Evolutionary conservation across 176 grass and related monocot genomes (phyloP), one percentile per base, ranked within the genome.

Genomic region (Otatea glauca): DNA sequence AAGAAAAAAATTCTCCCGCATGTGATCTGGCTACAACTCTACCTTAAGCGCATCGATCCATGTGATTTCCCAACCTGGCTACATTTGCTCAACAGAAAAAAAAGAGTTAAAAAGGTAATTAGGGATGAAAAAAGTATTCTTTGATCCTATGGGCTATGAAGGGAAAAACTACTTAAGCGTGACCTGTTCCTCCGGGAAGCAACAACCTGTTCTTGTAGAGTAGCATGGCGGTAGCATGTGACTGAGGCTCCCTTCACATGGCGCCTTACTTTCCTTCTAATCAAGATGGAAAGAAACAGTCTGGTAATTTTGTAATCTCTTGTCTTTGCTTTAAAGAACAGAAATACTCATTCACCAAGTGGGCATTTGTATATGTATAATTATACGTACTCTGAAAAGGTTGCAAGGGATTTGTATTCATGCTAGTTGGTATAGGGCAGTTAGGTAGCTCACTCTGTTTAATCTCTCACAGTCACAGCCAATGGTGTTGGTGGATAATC

Each of bases 181-280:
- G 85, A 87, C 85, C 62, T 91, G 85, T 91, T 87, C 89, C 81
- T 91, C 75, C 43, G 48, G 81, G 69, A 87, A 87, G 81, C 85
- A 91, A 87, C 89, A 87, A 87, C 85, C 85, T 84, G 89, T 84
- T 84, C 70, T 87, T 76, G 85, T 75, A 54, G 85, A 91, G 89
- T 87, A 87, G 73, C 45, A 76, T 75, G 44, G 34, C 9, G 58
- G 44, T 43, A 47, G 74, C 60, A 90, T 91, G 89, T 90, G 84
- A 84, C 23, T 41, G 74, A 79, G 85, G 68, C 69, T 91, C 75
- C 43, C 62, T 91, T 91, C 89, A 91, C 89, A 91, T 91, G 85
- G 80, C 75, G 18, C 68, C 88, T 64, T 87, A 25, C 85, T 83
- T 91, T 87, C 21, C 53, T 61, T 47, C 85, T 80, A 84, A 87